Conservation (phyloP, 2,329 filamentous ascomycete species). For the Triangularia verruculosa region DNA sequence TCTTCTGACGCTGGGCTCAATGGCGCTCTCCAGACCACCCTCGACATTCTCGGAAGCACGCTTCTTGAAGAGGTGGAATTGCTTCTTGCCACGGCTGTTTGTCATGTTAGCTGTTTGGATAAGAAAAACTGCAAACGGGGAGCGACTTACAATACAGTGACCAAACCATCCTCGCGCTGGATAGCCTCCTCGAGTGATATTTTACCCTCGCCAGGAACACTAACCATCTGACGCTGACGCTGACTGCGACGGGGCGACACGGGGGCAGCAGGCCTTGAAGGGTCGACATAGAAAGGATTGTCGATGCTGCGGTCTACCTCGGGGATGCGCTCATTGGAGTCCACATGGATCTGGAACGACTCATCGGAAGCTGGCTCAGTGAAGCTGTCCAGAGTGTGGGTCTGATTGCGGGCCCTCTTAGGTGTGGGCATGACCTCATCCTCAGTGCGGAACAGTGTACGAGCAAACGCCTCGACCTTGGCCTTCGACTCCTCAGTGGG, state of each 20-base stretch:
- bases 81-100: conserved; percentile 71
- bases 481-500: conserved; percentile 49
- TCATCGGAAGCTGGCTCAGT: conserved; percentile 52
- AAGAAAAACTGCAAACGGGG: not conserved
- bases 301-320: conserved; percentile 61
- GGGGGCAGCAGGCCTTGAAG: conserved; percentile 27
- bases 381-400: conserved; percentile 60
- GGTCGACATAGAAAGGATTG: conserved; percentile 67
- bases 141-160: conserved; percentile 71
- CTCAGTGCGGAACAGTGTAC: conserved; percentile 60
- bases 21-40: conserved; percentile 34
- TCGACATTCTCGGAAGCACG: conserved; percentile 37
- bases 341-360: conserved; percentile 71
- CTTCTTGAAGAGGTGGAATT: conserved; percentile 66
- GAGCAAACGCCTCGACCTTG: conserved; percentile 53
- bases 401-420: conserved; percentile 56
- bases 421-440: conserved; percentile 58
- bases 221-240: conserved; percentile 54
- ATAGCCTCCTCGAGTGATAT: conserved; percentile 62
- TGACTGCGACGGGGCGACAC: conserved; percentile 52
- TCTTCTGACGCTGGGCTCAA: conserved; percentile 38
- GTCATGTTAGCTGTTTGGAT: conserved; percentile 3
- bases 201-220: conserved; percentile 55
- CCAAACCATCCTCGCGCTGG: conserved; percentile 66
- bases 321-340: conserved; percentile 75